phyloP scores from a whole-genome alignment of 2,329 filamentous ascomycete species.

The Aspergillus floridensis region DNA sequence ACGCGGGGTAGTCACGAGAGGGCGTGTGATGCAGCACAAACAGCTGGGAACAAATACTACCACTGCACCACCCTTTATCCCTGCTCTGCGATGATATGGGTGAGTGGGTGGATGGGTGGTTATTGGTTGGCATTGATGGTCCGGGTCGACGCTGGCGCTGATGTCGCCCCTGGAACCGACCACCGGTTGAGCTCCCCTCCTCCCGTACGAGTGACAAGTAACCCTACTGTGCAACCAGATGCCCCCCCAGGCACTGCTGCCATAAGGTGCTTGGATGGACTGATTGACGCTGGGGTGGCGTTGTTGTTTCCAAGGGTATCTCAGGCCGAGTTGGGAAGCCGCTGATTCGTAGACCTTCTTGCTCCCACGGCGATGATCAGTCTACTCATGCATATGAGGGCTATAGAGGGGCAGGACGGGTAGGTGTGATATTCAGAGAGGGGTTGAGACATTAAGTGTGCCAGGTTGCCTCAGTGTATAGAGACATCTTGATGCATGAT shows the following conservation, averaged over 20 bases:
- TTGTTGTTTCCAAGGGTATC: not conserved
- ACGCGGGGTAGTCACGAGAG: slow-evolving; percentile 25
- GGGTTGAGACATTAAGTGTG: too few species aligned
- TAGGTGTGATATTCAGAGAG: not conserved
- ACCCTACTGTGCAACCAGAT: not conserved
- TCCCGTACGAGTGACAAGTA: not conserved
- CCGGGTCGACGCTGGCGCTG: not conserved
- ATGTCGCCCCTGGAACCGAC: not conserved
- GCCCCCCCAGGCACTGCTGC: not conserved
- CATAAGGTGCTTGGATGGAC: not conserved
- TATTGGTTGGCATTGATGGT: slow-evolving; percentile 6
- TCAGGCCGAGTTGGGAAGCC: not conserved
- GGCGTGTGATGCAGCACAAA: not conserved
- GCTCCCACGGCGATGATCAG: not conserved
- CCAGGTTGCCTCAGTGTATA: too few species aligned
- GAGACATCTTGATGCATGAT: too few species aligned
- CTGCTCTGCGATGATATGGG: slow-evolving; percentile 1
- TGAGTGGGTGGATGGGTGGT: slow-evolving; percentile 11
- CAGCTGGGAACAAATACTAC: not conserved
- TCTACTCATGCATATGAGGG: not conserved
- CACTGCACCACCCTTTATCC: slow-evolving; percentile 8
- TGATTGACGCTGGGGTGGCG: not conserved
- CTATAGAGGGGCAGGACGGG: not conserved
- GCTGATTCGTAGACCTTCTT: not conserved
- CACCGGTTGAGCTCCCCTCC: not conserved